phyloP scores from a whole-genome alignment of 75 land plant species.

The Cunninghamia lanceolata region DNA sequence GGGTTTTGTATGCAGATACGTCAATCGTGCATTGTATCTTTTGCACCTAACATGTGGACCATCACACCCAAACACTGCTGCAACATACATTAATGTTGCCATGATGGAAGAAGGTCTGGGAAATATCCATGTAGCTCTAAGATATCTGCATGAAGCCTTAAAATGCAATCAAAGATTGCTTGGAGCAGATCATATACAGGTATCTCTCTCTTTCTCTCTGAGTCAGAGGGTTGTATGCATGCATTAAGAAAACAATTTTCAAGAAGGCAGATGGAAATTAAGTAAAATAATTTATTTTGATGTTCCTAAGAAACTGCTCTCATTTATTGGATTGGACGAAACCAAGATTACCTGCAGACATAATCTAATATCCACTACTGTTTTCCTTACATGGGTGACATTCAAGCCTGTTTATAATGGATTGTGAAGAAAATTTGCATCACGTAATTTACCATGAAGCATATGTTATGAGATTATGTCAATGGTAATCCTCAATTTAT shows the following conservation, averaged over 20 bases:
- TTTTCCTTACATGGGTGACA: not conserved
- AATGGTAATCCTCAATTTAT: not conserved
- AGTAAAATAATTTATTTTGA: not conserved
- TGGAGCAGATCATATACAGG: slow-evolving; percentile 97
- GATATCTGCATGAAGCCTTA: slow-evolving; percentile 92
- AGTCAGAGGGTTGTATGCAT: not conserved
- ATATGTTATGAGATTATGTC: not conserved
- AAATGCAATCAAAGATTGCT: slow-evolving; percentile 89
- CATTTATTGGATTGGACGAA: not conserved
- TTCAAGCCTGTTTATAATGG: not conserved
- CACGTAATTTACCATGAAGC: not conserved
- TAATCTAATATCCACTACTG: not conserved
- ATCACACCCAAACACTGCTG: slow-evolving; percentile 95
- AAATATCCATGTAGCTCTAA: slow-evolving; percentile 89
- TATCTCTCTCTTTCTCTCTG: slow-evolving; percentile 20
- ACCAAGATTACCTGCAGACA: slow-evolving; percentile 1
- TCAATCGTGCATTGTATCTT: slow-evolving; percentile 82
- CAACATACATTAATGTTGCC: slow-evolving; percentile 95
- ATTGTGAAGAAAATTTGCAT: not conserved
- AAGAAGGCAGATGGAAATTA: not conserved
- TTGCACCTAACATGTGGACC: slow-evolving; percentile 88
- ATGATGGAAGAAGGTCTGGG: slow-evolving; percentile 99
- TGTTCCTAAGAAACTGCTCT: not conserved
- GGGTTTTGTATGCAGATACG: slow-evolving; percentile 53
- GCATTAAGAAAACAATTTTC: not conserved